These are phyloP conservation scores for Aspergillus intermedius DNA, from an alignment of 2,329 filamentous ascomycete genomes.

Conservation along the genomic window DNA sequence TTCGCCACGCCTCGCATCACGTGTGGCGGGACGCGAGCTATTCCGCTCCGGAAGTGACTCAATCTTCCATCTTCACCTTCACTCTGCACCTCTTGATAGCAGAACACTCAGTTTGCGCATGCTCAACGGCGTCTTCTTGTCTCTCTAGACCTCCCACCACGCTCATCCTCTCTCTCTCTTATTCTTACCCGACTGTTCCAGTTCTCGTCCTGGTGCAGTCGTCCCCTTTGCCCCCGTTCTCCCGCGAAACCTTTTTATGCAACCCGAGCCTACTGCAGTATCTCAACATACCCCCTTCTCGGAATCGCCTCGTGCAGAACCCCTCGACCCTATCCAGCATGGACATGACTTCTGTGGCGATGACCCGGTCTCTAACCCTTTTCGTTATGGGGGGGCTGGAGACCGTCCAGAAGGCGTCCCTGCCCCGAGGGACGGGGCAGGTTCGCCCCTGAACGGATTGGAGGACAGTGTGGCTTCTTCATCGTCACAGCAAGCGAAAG, in stretches of 20 bases:
- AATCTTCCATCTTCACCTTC: too few species aligned
- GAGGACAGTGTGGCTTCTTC: conserved; percentile 22
- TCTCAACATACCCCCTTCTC: conserved; percentile 40
- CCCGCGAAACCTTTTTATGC: conserved; percentile 54
- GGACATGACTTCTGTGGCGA: conserved; percentile 47
- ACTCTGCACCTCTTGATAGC: too few species aligned
- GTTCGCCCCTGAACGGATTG: conserved; percentile 24
- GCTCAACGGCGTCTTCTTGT: conserved; percentile 56
- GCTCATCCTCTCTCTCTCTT: conserved; percentile 3
- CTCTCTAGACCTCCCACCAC: conserved; percentile 45
- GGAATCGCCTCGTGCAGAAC: conserved; percentile 32
- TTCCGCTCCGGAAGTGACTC: too few species aligned
- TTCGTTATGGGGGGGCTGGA: conserved; percentile 35
- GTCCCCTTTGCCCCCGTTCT: conserved; percentile 24
- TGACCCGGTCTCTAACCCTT: conserved; percentile 37
- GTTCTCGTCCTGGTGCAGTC: conserved; percentile 51
- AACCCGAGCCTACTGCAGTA: conserved; percentile 51
- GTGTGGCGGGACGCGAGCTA: too few species aligned
- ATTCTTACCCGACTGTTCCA: conserved; percentile 43
- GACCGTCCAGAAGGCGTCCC: conserved; percentile 20
- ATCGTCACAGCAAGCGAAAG: conserved; percentile 38
- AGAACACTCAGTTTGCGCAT: not conserved
- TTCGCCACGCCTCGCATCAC: too few species aligned
- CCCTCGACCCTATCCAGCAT: conserved; percentile 49
- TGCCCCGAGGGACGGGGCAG: conserved; percentile 16